Evolutionary conservation across 768 basidiomycete genomes (phyloP), one percentile per base, ranked within the genome.

Genomic region (Cystofilobasidium bisporidii): DNA sequence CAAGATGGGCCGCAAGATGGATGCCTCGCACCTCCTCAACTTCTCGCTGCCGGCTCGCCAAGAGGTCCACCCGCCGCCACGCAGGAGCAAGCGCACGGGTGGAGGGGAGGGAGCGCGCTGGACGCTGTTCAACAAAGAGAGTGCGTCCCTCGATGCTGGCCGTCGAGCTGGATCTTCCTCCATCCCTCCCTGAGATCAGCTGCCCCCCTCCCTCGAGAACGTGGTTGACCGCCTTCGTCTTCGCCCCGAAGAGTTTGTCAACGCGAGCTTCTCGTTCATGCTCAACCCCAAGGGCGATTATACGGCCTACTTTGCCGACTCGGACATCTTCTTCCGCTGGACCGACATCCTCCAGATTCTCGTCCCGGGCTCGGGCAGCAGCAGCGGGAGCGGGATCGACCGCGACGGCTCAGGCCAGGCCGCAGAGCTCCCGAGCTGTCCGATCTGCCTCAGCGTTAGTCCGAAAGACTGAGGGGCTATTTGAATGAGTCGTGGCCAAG

Each of bases 241-340:
- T 45, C 32, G 17, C 41, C 61, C n/a, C 48, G n/a, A 75, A 92
- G 91, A 88, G 72, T 98, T 91, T 75, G 86, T 97, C 72, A 96
- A 98, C 78, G 92, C 93, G 12, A 91, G 93, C 75, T 96, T 93
- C 79, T 83, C 91, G 67, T 98, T 97, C 77, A 84, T 98, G 48
- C 87, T 97, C 86, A 89, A 91, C 73, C 94, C 94, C 2, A 85
- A 81, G 47, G 88, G 89, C n/a, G 82, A 85, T 71, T 93, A 96
- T 75, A 90, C 92, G n/a, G 69, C 76, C 9, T 92, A 96, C 77
- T 93, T 97, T 75, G 91, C 91, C 48, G 93, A 97, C 77, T 91
- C 96, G 40, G 96, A 99, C 78, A 93, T 98, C 74, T 92, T 87
- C 79, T 89, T 94, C 76, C 89, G 92, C 80, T 96, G 92, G 91